phyloP scores from a whole-genome alignment of 2,329 filamentous ascomycete genomes.

The Pseudomassariella vexata region DNA sequence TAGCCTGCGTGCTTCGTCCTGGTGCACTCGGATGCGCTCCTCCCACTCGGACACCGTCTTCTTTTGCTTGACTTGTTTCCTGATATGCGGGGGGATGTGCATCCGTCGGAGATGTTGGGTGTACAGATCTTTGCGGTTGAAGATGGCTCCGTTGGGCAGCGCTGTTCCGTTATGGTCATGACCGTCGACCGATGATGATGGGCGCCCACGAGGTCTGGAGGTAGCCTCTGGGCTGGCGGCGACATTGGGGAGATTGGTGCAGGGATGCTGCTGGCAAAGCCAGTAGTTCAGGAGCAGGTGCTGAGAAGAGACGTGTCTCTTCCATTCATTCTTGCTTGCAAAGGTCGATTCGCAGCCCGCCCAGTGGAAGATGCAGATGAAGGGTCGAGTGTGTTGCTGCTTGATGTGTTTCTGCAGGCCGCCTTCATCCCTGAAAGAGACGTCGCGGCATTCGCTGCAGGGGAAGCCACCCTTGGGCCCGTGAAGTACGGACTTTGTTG shows the following conservation, averaged over 20 bases:
- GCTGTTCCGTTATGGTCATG: conserved; percentile 10
- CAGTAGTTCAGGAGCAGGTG: conserved; percentile 73
- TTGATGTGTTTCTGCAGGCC: conserved; percentile 44
- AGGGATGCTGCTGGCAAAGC: conserved; percentile 64
- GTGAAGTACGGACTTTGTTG: conserved; percentile 15
- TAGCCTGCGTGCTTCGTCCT: conserved; percentile 50
- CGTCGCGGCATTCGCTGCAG: conserved; percentile 31
- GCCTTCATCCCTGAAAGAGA: conserved; percentile 37
- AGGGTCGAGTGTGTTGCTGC: conserved; percentile 53
- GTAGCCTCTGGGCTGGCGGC: conserved; percentile 4
- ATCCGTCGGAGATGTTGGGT: conserved; percentile 83
- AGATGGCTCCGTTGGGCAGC: conserved; percentile 53
- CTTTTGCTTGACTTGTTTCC: conserved; percentile 31
- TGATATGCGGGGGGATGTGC: conserved; percentile 55
- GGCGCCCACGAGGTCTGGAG: conserved; percentile 13
- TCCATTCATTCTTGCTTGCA: conserved; percentile 89
- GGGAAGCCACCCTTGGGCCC: conserved; percentile 17
- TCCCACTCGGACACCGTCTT: conserved; percentile 37
- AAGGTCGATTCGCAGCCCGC: conserved; percentile 74
- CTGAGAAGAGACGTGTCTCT: conserved; percentile 76
- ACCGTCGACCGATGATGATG: conserved; percentile 8
- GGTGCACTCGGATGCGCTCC: conserved; percentile 48
- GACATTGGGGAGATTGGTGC: conserved; percentile 30
- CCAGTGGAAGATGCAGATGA: conserved; percentile 71
- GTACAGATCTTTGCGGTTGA: conserved; percentile 91